Evolutionary conservation across 2,329 filamentous ascomycete genomes (phyloP), one percentile per base, ranked within the genome.

Genomic region (Fusarium dlaminii): DNA sequence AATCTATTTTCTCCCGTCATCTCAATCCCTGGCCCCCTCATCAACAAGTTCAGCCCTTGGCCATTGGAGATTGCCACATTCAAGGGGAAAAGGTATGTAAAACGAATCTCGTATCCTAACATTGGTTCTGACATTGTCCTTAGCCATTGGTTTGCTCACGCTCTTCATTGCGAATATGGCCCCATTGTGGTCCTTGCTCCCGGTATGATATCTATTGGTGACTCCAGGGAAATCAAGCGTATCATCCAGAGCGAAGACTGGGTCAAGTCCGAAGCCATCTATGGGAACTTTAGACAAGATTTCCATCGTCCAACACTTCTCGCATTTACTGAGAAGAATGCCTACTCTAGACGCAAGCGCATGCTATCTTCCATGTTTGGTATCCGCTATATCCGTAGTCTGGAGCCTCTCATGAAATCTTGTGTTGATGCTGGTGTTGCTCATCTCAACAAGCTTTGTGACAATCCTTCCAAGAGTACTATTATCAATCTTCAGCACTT

Each of bases 361-460:
- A 62, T 62, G 59, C 20, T 62, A 3, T 62, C 59, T 37, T 62
- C 59, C 12, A 62, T 62, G 59, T 62, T 62, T 36, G 59, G 59
- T 9, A 62, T 62, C 6, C 48, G 48, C 6, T 62, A 62, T 15
- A 62, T 62, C 18, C 59, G 59, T 27, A 55, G 59, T 18, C 59
- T 62, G 20, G 59, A 62, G 14, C 59, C 59, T 37, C 59, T 62
- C 30, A 62, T 62, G 59, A 62, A 30, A 8, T 43, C 39, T 2
- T 62, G 59, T 20, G 59, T 62, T 9, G 49, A 62, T 24, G 49
- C 59, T 24, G 59, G 59, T 30, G 59, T 62, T 11, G 37, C 39
- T 3, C 59, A 62, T 56, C 59, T 62, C 20, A 36, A 62, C 30
- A 45, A 43, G 22, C 59, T 62, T 3, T 62, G 59, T 7, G 39